A percentile compares a stretch with the other conserved stretches of the same genome.
These are phyloP conservation scores for Plasmopara viticola DNA, from an alignment of 352 stramenopile species.

Conservation along the genomic window DNA sequence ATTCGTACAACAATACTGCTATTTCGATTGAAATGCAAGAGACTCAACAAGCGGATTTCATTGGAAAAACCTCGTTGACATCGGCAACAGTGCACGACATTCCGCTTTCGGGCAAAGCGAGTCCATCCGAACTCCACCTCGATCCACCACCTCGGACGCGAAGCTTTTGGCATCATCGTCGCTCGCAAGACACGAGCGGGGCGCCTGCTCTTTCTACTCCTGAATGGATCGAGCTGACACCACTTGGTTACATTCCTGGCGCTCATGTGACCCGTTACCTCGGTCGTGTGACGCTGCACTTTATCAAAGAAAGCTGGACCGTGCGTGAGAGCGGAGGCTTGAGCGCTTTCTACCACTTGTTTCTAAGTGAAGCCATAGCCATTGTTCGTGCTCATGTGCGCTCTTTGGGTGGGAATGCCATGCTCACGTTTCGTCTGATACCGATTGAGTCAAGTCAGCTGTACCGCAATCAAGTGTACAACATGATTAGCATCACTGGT, in stretches of 20 bases:
- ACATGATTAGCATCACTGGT: constrained; percentile 88
- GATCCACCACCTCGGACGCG: constrained; percentile 26
- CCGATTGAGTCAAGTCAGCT: constrained; percentile 85
- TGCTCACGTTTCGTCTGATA: constrained; percentile 82
- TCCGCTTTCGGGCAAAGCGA: constrained; percentile 29
- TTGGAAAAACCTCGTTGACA: constrained; percentile 10
- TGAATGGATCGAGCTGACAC: constrained; percentile 83
- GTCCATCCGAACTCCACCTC: constrained; percentile 32
- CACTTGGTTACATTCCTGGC: constrained; percentile 68
- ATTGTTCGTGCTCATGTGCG: constrained; percentile 82
- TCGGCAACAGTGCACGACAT: constrained; percentile 28
- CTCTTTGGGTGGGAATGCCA: constrained; percentile 76
- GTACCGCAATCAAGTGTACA: constrained; percentile 88
- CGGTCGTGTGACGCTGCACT: constrained; percentile 83
- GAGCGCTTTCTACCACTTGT: constrained; percentile 83
- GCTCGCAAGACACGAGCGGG: constrained; percentile 8
- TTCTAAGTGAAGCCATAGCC: constrained; percentile 81
- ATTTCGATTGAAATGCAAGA: constrained; percentile 35
- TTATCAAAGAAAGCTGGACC: constrained; percentile 88
- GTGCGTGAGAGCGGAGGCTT: constrained; percentile 82
- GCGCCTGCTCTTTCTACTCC: constrained; percentile 8
- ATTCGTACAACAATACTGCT: constrained; percentile 38
- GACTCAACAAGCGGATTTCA: constrained; percentile 8
- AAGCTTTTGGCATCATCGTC: constrained; percentile 35
- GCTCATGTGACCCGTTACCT: constrained; percentile 72